Conservation (phyloP, 345 rosid species). For the Firmiana major region DNA sequence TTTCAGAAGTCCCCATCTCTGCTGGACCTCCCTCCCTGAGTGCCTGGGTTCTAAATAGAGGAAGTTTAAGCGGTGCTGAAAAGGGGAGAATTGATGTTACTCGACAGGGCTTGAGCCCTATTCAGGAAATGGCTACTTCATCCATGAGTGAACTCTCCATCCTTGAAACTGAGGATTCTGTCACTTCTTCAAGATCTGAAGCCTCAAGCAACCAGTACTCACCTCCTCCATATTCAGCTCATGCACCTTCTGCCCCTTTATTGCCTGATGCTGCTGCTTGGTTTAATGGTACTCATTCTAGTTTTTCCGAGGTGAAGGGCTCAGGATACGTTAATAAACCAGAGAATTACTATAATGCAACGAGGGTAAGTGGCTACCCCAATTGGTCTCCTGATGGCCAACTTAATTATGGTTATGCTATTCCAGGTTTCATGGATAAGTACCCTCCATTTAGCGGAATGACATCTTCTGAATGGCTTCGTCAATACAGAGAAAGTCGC, state of each 20-base stretch:
- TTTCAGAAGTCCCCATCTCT: slow-evolving; percentile 40
- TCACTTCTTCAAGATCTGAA: slow-evolving; percentile 21
- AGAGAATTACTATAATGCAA: slow-evolving; percentile 29
- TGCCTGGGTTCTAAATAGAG: slow-evolving; percentile 67
- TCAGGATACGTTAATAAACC: slow-evolving; percentile 28
- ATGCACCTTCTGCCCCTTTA: slow-evolving; percentile 82
- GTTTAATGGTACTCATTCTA: slow-evolving; percentile 35
- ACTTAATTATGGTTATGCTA: slow-evolving; percentile 22
- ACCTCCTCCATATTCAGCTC: slow-evolving; percentile 45
- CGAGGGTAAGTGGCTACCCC: slow-evolving; percentile 31
- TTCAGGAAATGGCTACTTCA: slow-evolving; percentile 51
- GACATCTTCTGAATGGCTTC: slow-evolving; percentile 94
- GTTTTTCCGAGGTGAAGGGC: slow-evolving; percentile 14
- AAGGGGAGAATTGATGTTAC: slow-evolving; percentile 30
- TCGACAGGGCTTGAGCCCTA: slow-evolving; percentile 42
- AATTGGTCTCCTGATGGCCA: slow-evolving; percentile 32
- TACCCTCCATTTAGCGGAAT: slow-evolving; percentile 45
- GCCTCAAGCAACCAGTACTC: slow-evolving; percentile 24
- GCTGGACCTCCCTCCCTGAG: slow-evolving; percentile 84
- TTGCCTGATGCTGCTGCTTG: slow-evolving; percentile 76
- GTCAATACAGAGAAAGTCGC: slow-evolving; percentile 72
- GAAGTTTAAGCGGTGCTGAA: slow-evolving; percentile 34
- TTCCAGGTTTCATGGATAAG: slow-evolving; percentile 37
- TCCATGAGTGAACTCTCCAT: slow-evolving; percentile 55
- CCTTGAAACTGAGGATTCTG: slow-evolving; percentile 29